Percentiles rank a stretch among this genome's conserved stretches.
These are phyloP conservation scores for Fonsecaea monophora DNA, from an alignment of 2,329 filamentous ascomycete genomes.

Conservation along the genomic window DNA sequence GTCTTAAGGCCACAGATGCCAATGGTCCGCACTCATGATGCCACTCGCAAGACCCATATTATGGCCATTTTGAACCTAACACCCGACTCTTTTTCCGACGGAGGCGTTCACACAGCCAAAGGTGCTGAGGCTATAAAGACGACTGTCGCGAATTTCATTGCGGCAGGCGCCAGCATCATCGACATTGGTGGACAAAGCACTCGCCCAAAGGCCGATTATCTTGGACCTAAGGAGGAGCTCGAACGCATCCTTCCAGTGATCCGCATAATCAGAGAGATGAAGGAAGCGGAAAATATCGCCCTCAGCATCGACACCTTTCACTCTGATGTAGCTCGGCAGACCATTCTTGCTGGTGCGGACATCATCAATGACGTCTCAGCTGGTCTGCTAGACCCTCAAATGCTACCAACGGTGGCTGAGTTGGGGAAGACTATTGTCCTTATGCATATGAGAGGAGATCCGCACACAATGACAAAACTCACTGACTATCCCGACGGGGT, in stretches of 20 bases:
- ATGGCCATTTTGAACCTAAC: slow-evolving; percentile 97
- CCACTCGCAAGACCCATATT: slow-evolving; percentile 69
- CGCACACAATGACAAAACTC: slow-evolving; percentile 76
- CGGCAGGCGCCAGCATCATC: slow-evolving; percentile 78
- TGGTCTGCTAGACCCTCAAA: slow-evolving; percentile 76
- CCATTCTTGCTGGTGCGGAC: slow-evolving; percentile 79
- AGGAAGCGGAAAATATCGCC: slow-evolving; percentile 67
- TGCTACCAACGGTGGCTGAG: slow-evolving; percentile 80
- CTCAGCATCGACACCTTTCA: slow-evolving; percentile 95
- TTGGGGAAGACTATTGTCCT: slow-evolving; percentile 80
- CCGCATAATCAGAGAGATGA: slow-evolving; percentile 66
- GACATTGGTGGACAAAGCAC: slow-evolving; percentile 95
- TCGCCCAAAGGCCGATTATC: slow-evolving; percentile 73
- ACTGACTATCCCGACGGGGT: slow-evolving; percentile 73
- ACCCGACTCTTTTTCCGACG: slow-evolving; percentile 96
- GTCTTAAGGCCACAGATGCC: slow-evolving; percentile 50
- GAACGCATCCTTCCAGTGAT: slow-evolving; percentile 81
- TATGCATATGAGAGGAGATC: slow-evolving; percentile 94
- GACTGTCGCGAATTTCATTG: slow-evolving; percentile 68
- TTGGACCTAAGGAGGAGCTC: slow-evolving; percentile 76
- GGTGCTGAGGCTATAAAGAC: slow-evolving; percentile 59
- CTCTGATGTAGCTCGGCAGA: slow-evolving; percentile 77
- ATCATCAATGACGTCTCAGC: slow-evolving; percentile 95
- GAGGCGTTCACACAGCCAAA: slow-evolving; percentile 66
- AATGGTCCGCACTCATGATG: slow-evolving; percentile 65